These are phyloP conservation scores for Anacardium occidentale DNA, from an alignment of 345 rosid species.

Conservation along the genomic window DNA sequence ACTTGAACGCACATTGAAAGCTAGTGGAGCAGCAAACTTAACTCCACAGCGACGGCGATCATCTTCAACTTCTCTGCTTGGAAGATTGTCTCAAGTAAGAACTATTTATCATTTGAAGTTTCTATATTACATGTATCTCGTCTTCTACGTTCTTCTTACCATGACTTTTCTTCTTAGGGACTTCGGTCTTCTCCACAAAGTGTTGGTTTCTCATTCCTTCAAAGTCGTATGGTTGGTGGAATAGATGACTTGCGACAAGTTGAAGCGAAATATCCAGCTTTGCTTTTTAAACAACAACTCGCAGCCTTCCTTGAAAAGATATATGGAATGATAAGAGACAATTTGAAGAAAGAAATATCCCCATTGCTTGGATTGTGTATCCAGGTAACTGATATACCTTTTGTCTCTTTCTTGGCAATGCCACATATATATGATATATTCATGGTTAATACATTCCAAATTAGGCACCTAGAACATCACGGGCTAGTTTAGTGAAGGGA, in stretches of 20 bases:
- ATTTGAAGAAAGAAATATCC: conserved; percentile 87
- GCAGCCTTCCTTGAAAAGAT: conserved; percentile 99
- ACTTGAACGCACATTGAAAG: conserved; percentile 84
- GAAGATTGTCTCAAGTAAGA: conserved; percentile 86
- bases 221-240: conserved; percentile 63
- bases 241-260: conserved; percentile 75
- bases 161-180: conserved; percentile 44
- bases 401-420: neutral
- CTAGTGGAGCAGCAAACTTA: conserved; percentile 65
- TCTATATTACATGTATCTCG: conserved; percentile 1
- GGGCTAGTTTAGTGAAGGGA: conserved; percentile 83
- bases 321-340: conserved; percentile 96
- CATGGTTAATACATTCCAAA: conserved; percentile 21
- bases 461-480: conserved; percentile 87
- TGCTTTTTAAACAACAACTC: conserved; percentile 95
- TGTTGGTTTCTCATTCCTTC: conserved; percentile 75
- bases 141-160: conserved; percentile 10
- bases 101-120: neutral
- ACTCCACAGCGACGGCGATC: conserved; percentile 74
- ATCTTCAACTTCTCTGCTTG: conserved; percentile 67
- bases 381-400: conserved; percentile 50
- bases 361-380: conserved; percentile 87
- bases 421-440: neutral
- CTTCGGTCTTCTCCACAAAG: conserved; percentile 81
- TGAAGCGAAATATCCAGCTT: conserved; percentile 94